These are phyloP conservation scores for Candida broadrunensis DNA, from an alignment of 805 yeast species.

Conservation along the genomic window DNA sequence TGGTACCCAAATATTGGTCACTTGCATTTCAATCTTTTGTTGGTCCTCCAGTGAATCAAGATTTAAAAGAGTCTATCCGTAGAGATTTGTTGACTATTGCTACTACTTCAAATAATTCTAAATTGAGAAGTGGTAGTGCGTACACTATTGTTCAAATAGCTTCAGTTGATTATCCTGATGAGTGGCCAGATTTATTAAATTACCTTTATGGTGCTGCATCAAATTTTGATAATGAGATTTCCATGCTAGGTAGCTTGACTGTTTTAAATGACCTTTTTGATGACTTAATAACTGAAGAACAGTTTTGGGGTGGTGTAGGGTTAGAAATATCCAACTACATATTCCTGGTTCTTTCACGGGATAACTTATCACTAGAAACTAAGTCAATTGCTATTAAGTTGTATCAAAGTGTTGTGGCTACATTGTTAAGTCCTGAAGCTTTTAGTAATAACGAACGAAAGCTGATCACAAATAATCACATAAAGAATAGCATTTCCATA, in stretches of 20 bases:
- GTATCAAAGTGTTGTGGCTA: conserved; percentile 51
- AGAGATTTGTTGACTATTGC: conserved; percentile 47
- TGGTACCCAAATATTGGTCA: conserved; percentile 77
- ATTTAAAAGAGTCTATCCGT: conserved; percentile 52
- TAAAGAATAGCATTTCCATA: conserved; percentile 13
- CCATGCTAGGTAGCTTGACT: conserved; percentile 52
- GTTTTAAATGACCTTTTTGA: conserved; percentile 77
- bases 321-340: conserved; percentile 50
- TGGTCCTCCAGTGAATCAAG: conserved; percentile 61
- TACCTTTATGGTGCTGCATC: conserved; percentile 43
- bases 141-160: conserved; percentile 82
- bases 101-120: conserved; percentile 44
- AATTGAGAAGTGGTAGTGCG: conserved; percentile 63
- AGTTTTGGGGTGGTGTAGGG: conserved; percentile 78
- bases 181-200: conserved; percentile 76
- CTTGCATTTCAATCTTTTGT: conserved; percentile 73
- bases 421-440: conserved; percentile 51
- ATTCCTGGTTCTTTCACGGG: conserved; percentile 33
- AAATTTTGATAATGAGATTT: conserved; percentile 22
- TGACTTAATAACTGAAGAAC: conserved; percentile 82
- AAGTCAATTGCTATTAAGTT: conserved; percentile 42
- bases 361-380: conserved; percentile 29
- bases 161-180: conserved; percentile 89
- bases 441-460: conserved; percentile 34
- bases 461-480: conserved; percentile 27